Conservation (phyloP, 2,329 filamentous ascomycete genomes). For the Mycosphaerelloides madeirae region DNA sequence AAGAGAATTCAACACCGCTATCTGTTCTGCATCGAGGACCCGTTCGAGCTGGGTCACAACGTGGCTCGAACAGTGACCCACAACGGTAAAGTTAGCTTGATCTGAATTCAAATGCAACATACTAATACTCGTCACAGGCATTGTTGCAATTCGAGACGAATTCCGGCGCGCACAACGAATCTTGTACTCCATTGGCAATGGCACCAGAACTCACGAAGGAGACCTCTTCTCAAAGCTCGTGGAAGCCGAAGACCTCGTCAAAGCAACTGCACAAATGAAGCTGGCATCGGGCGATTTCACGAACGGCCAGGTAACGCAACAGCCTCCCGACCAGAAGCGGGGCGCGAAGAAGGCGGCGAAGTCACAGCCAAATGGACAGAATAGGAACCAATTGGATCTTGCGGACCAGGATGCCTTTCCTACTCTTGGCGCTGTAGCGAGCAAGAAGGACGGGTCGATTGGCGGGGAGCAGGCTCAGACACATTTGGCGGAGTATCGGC, state of each 20-base stretch:
- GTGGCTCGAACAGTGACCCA: constrained; percentile 82
- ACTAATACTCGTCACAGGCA: too few relatives aligned
- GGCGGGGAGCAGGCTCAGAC: constrained; percentile 23
- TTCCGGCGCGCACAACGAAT: constrained; percentile 76
- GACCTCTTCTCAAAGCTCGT: constrained; percentile 14
- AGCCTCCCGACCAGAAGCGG: too few relatives aligned
- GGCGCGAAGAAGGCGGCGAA: too few relatives aligned
- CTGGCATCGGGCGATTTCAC: too few relatives aligned
- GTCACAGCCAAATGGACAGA: neutral
- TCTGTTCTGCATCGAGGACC: constrained; percentile 85
- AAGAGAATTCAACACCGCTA: constrained; percentile 71
- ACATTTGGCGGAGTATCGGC: constrained; percentile 23
- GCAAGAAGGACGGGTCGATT: constrained; percentile 19
- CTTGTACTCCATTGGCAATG: constrained; percentile 52
- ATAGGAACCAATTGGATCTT: constrained; percentile 13
- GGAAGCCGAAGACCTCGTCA: constrained; percentile 9
- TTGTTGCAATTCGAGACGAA: constrained; percentile 77
- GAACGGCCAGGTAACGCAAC: constrained; percentile 1
- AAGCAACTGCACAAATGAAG: constrained; percentile 6
- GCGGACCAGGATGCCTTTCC: constrained; percentile 26
- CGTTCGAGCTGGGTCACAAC: constrained; percentile 84
- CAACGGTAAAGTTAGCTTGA: constrained; percentile 58
- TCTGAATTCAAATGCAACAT: too few relatives aligned
- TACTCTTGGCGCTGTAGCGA: constrained; percentile 18
- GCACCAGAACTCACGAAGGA: constrained; percentile 11